Conservation (phyloP, 1,284 basidiomycete genomes). For the Microbotryum intermedium region DNA sequence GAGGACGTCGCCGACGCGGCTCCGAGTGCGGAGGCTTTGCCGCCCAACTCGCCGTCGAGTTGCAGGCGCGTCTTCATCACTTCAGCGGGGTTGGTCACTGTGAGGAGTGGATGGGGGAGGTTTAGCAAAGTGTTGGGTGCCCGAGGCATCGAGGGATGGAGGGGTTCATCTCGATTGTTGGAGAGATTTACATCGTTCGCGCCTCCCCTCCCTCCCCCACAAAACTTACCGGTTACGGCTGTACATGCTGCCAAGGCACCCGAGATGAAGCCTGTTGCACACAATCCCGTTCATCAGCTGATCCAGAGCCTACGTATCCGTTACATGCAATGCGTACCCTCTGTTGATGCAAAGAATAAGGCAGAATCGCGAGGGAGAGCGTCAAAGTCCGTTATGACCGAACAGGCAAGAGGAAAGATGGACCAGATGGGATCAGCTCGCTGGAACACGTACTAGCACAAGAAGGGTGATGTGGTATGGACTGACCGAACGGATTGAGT, state of each 20-base stretch:
- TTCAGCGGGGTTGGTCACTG: conserved; percentile 32
- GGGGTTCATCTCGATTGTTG: no score
- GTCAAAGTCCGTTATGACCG: no score
- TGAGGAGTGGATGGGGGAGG: no score
- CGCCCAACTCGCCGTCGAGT: conserved; percentile 74
- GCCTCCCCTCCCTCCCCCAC: no score
- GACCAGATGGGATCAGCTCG: no score
- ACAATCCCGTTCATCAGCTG: not conserved
- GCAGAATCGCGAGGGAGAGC: not conserved
- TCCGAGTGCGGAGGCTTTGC: conserved; percentile 11
- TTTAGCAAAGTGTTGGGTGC: not conserved
- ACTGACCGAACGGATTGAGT: no score
- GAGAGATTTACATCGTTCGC: no score
- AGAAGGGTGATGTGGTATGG: no score
- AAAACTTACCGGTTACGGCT: conserved; percentile 50
- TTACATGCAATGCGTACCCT: not conserved
- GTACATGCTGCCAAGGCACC: conserved; percentile 81
- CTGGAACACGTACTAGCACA: no score
- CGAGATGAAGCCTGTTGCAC: conserved; percentile 56
- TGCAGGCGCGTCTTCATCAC: conserved; percentile 91
- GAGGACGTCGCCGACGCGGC: conserved; percentile 46
- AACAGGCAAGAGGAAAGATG: no score
- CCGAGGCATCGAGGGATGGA: not conserved
- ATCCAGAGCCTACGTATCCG: not conserved
- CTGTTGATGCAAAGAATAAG: not conserved